Evolutionary conservation across 768 basidiomycete genomes (phyloP), one percentile per base, ranked within the genome.

Genomic region (Hortiboletus campestris): DNA sequence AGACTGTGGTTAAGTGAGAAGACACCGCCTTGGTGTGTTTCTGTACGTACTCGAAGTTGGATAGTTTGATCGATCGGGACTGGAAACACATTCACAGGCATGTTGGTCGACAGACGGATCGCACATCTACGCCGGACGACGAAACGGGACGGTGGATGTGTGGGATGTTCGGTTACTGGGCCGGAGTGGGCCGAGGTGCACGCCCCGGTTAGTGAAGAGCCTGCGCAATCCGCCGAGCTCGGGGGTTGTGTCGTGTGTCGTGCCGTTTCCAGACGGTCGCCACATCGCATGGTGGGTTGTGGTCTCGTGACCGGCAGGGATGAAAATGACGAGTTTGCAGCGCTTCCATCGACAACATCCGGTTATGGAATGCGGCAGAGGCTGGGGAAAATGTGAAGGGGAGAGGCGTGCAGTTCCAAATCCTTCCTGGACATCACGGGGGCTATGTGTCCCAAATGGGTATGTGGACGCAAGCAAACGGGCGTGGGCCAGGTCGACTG

Each of bases 21-120:
- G 73, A 92, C 91, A 20, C 93, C 93, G 31, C 93, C 92, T 12
- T 98, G 94, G 94, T 97, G 94, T 72, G 82, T 96, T 65, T 94
- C 94, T 59, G 96, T 98, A 72, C 66, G 84, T 76, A 44, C 50
- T 55, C 42, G 45, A 53, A 28, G 49, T 10, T 46, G 35, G 13
- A 31, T 20, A 25, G 49, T 40, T 32, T 12, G 51, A 58, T 53
- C 35, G 52, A 45, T 44, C 46, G 40, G 29, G 46, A 54, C 11
- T 55, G 22, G 40, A 11, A 54, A 49, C 28, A 29, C 6, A 36
- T 65, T 60, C 39, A 41, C 63, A 98, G 95, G 94, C 95, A 16
- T 94, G 90, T 69, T 98, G 96, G 94, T 94, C 93, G 6, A 80
- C 85, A 3, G 85, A 93, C 59, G 95, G 96, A 16, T 80, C 79